Percentiles rank a stretch among this genome's conserved stretches.
Conservation (phyloP, 148 eudicot species). For the Beta vulgaris region DNA sequence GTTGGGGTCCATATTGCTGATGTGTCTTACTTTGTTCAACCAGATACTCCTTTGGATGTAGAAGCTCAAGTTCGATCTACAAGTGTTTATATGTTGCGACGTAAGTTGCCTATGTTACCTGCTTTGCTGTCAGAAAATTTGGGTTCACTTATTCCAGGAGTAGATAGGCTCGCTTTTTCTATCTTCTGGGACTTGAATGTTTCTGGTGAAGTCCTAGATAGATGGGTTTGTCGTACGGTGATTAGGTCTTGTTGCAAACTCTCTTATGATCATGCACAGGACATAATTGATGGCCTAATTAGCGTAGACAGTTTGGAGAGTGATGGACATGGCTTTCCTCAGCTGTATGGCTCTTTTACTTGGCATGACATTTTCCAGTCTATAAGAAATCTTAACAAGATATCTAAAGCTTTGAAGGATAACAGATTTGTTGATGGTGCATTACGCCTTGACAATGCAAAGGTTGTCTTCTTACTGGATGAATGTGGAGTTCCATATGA, state of each 20-base stretch:
- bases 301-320: slow-evolving; percentile 26
- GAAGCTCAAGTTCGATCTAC: slow-evolving; percentile 79
- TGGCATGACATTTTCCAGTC: slow-evolving; percentile 65
- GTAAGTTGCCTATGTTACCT: slow-evolving; percentile 86
- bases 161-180: slow-evolving; percentile 83
- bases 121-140: slow-evolving; percentile 67
- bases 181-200: slow-evolving; percentile 73
- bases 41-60: slow-evolving; percentile 64
- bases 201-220: slow-evolving; percentile 62
- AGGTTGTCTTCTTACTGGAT: slow-evolving; percentile 59
- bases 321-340: slow-evolving; percentile 38
- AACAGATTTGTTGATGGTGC: slow-evolving; percentile 75
- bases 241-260: slow-evolving; percentile 89
- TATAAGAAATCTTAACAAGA: slow-evolving; percentile 50
- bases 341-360: slow-evolving; percentile 52
- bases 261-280: slow-evolving; percentile 87
- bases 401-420: slow-evolving; percentile 57
- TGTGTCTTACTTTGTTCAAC: slow-evolving; percentile 80
- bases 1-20: slow-evolving; percentile 96
- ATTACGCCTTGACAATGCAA: slow-evolving; percentile 63
- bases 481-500: slow-evolving; percentile 76
- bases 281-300: slow-evolving; percentile 57
- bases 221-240: slow-evolving; percentile 86
- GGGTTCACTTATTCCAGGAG: slow-evolving; percentile 87
- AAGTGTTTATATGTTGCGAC: slow-evolving; percentile 59